These are phyloP conservation scores for Apiospora arundinis DNA, from an alignment of 2,329 filamentous ascomycete genomes.

Conservation along the genomic window DNA sequence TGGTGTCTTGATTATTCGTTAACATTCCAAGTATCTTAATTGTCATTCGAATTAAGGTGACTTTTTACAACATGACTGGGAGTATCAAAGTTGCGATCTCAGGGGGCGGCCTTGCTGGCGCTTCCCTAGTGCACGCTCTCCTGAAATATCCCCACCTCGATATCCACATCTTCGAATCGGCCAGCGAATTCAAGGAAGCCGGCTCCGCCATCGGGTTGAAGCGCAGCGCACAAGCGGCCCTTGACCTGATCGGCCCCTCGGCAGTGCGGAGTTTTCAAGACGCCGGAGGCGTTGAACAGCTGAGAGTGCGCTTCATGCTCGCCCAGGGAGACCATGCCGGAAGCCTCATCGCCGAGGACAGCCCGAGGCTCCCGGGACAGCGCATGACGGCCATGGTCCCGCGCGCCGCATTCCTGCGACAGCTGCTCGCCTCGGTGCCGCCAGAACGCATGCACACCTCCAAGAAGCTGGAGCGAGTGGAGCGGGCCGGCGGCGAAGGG, in stretches of 20 bases:
- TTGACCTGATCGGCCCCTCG: conserved; percentile 26
- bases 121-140: conserved; percentile 26
- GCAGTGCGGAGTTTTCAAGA: conserved; percentile 22
- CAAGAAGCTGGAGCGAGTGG: conserved; percentile 24
- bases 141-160: conserved; percentile 24
- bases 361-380: conserved; percentile 6
- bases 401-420: conserved; percentile 28
- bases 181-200: conserved; percentile 26
- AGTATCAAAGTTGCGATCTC: conserved; percentile 23
- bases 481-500: background rate
- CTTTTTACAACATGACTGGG: background rate
- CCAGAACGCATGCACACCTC: conserved; percentile 25
- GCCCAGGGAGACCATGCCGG: conserved; percentile 19
- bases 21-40: no score
- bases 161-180: conserved; percentile 29
- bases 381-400: conserved; percentile 31
- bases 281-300: conserved; percentile 26
- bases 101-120: conserved; percentile 26
- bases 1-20: no score
- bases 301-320: conserved; percentile 24
- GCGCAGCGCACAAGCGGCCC: conserved; percentile 23
- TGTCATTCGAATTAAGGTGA: no score
- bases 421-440: conserved; percentile 30
- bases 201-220: conserved; percentile 24
- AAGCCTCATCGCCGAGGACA: conserved; percentile 24